phyloP scores from a whole-genome alignment of 1,284 basidiomycete species.

The Ustilago esculenta region DNA sequence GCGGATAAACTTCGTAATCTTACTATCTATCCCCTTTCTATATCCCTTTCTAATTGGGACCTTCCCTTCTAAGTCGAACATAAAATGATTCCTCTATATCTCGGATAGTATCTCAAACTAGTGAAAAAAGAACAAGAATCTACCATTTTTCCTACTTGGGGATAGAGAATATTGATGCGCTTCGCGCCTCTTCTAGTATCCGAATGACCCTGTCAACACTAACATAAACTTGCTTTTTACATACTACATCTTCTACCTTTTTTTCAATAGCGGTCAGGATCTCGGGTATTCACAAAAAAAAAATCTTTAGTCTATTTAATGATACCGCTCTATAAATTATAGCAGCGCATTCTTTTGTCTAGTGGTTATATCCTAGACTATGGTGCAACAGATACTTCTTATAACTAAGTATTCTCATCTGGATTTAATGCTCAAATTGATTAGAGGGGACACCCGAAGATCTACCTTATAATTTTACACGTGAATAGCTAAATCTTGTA shows the following conservation, averaged over 20 bases:
- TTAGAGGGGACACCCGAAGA: too few relatives aligned
- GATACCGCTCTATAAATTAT: slow-evolving; percentile 20
- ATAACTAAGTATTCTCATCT: slow-evolving; percentile 5
- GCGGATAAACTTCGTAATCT: slow-evolving; percentile 6
- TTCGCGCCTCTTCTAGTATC: background rate
- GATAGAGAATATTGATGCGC: slow-evolving; percentile 11
- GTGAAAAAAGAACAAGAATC: slow-evolving; percentile 11
- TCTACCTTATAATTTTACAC: slow-evolving; percentile 18
- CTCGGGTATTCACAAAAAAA: slow-evolving; percentile 14
- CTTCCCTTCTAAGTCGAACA: slow-evolving; percentile 10
- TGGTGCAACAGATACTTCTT: background rate
- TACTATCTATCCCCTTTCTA: slow-evolving; percentile 1
- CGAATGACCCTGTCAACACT: slow-evolving; percentile 20
- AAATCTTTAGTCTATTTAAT: slow-evolving; percentile 19
- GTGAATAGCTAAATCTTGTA: slow-evolving; percentile 8
- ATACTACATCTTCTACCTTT: slow-evolving; percentile 10
- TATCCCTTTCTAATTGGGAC: too few relatives aligned
- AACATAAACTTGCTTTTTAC: slow-evolving; percentile 22
- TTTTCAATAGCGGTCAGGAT: slow-evolving; percentile 5
- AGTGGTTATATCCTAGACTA: slow-evolving; percentile 20
- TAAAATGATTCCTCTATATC: slow-evolving; percentile 3
- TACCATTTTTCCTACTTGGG: too few relatives aligned
- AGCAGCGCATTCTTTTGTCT: slow-evolving; percentile 21
- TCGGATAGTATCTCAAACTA: slow-evolving; percentile 18
- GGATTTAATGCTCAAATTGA: slow-evolving; percentile 8